Evolutionary conservation across 768 basidiomycete species (phyloP), one percentile per base, ranked within the genome.

Genomic region (Amanita pseudoporphyria): DNA sequence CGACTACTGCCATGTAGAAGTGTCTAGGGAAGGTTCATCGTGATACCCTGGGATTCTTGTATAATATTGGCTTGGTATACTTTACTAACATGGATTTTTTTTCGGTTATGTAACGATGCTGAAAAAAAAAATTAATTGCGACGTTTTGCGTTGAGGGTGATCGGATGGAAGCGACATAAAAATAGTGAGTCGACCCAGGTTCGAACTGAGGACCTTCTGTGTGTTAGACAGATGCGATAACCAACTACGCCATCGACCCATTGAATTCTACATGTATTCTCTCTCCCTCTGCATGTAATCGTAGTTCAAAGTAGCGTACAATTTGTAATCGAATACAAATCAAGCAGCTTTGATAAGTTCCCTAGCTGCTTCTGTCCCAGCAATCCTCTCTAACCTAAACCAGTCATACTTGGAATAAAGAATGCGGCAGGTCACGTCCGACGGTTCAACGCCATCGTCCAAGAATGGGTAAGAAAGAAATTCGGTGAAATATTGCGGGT

Each of bases 401-500:
- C 81, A 78, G 63, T 99, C 96, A 60, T 88, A 97, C 69, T 84
- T 87, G 48, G 82, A 90, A 64, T 88, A 97, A 56, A 90, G 59
- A 10, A 88, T 78, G 30, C 82, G 76, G 54, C 82, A 84, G 6
- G 78, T 84, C n/a, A 98, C 78, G 61, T 98, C 95, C 6, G 77
- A 75, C 12, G 81, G 68, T 40, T 96, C 92, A n/a, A 96, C 84
- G 6, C 79, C 89, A 13, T 87, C 81, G 46, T 90, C 90, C 33
- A 91, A 72, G 77, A 97, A 98, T 0, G 95, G 94, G 61, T 82
- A 94, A 10, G 83, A 81, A 44, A 97, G 63, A 53, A 91, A 76
- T 62, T 98, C 96, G 0, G 88, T 79, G 65, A 95, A 97, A 68
- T 92, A 98, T 58, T 86, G 81, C 1, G 91, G 77, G 62, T 97